phyloP scores from a whole-genome alignment of 768 basidiomycete genomes.

The Rhizopogon vesiculosus region DNA sequence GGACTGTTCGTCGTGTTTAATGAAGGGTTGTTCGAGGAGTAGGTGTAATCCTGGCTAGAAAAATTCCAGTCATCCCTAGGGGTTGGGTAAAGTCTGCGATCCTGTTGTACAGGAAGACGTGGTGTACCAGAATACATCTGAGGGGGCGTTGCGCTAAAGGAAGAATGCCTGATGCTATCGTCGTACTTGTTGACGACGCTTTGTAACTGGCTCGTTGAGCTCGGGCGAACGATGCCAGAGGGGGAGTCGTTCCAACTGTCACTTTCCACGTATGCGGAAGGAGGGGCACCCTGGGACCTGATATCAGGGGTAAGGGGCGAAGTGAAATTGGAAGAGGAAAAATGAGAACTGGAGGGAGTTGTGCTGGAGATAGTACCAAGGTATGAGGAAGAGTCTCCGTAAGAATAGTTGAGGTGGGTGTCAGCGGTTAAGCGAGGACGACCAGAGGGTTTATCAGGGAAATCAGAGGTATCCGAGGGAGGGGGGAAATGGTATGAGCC shows the following conservation, averaged over 20 bases:
- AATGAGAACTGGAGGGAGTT: slow-evolving; percentile 46
- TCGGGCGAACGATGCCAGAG: slow-evolving; percentile 61
- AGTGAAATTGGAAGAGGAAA: slow-evolving; percentile 42
- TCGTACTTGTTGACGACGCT: slow-evolving; percentile 59
- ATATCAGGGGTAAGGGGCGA: slow-evolving; percentile 45
- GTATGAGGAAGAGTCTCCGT: slow-evolving; percentile 42
- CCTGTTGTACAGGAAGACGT: slow-evolving; percentile 69
- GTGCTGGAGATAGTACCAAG: slow-evolving; percentile 47
- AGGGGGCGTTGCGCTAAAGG: slow-evolving; percentile 55
- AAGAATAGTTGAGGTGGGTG: slow-evolving; percentile 38
- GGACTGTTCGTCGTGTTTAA: slow-evolving; percentile 29
- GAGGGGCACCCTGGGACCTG: slow-evolving; percentile 39
- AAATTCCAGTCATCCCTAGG: slow-evolving; percentile 71
- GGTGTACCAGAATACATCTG: slow-evolving; percentile 63
- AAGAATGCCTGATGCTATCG: slow-evolving; percentile 64
- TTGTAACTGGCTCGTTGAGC: slow-evolving; percentile 56
- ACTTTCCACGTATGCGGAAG: slow-evolving; percentile 39
- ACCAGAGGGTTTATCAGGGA: slow-evolving; percentile 25
- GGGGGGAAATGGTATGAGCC: slow-evolving; percentile 56
- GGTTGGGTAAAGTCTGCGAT: slow-evolving; percentile 47
- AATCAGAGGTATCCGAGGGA: slow-evolving; percentile 33
- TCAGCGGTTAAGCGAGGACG: slow-evolving; percentile 50
- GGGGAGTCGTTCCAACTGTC: slow-evolving; percentile 55
- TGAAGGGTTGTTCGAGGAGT: slow-evolving; percentile 24
- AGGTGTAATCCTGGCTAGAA: slow-evolving; percentile 54